A percentile compares a stretch with the other conserved stretches of the same genome.
These are phyloP conservation scores for Penicillium antarcticum DNA, from an alignment of 495 filamentous ascomycete species.

Conservation along the genomic window DNA sequence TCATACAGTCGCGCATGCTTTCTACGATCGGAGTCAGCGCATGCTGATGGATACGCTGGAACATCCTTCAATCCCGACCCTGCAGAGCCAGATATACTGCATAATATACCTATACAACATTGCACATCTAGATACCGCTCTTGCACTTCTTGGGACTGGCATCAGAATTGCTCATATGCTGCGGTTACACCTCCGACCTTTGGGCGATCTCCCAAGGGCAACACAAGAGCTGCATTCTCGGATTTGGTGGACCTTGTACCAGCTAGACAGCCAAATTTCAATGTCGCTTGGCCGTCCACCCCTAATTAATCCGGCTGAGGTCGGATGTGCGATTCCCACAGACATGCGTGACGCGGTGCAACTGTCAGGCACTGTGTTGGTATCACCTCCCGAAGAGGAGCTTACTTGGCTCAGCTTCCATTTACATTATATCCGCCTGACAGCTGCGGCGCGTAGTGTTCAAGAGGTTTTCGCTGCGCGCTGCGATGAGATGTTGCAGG, in stretches of 20 bases:
- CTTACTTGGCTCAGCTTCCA: slow-evolving; percentile 20
- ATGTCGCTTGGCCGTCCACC: slow-evolving; percentile 5
- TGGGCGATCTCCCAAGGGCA: neutral
- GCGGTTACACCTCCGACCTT: slow-evolving; percentile 7
- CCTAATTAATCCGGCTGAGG: neutral
- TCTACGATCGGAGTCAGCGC: slow-evolving; percentile 9
- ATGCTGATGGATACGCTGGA: slow-evolving; percentile 12
- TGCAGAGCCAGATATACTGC: slow-evolving; percentile 20
- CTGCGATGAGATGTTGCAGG: neutral
- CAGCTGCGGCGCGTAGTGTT: neutral
- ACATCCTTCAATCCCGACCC: slow-evolving; percentile 9
- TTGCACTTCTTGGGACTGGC: slow-evolving; percentile 6
- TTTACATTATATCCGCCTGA: slow-evolving; percentile 6
- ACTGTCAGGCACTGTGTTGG: slow-evolving; percentile 4
- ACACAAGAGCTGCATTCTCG: slow-evolving; percentile 9
- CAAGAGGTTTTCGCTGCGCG: neutral
- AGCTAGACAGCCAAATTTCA: slow-evolving; percentile 6
- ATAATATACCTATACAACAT: slow-evolving; percentile 19
- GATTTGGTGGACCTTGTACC: slow-evolving; percentile 12
- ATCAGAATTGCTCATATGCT: slow-evolving; percentile 9
- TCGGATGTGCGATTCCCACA: neutral
- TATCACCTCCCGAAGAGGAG: slow-evolving; percentile 2
- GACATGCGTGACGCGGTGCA: neutral
- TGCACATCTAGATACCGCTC: slow-evolving; percentile 8
- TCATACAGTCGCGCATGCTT: neutral